Evolutionary conservation across 1,284 basidiomycete genomes (phyloP).

Genomic region (Melampsora occidentalis): DNA sequence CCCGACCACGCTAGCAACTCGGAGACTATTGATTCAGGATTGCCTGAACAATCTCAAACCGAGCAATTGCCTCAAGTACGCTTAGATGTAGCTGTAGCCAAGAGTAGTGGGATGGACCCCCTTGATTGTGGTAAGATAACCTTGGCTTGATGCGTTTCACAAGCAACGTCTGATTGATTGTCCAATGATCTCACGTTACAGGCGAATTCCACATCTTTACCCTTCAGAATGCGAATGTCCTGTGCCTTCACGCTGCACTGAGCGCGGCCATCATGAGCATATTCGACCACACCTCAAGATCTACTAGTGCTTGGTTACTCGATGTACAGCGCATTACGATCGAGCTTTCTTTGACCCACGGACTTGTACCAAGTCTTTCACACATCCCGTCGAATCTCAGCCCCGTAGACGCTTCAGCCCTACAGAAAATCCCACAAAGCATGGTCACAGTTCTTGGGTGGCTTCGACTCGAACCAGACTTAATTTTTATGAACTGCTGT

Average conservation of each 20-base stretch:
- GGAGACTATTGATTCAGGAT: too few relatives aligned
- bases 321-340: too few relatives aligned
- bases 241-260: constrained; percentile 18
- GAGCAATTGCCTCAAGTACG: too few relatives aligned
- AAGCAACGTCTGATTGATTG: too few relatives aligned
- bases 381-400: neutral
- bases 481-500: constrained; percentile 17
- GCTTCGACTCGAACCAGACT: constrained; percentile 12
- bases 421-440: constrained; percentile 1
- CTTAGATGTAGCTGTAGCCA: too few relatives aligned
- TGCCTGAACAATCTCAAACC: too few relatives aligned
- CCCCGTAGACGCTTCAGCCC: neutral
- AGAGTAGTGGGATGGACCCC: too few relatives aligned
- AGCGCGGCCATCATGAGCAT: constrained; percentile 21
- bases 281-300: constrained; percentile 6
- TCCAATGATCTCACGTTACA: neutral
- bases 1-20: too few relatives aligned
- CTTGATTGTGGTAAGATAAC: too few relatives aligned
- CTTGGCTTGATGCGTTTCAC: too few relatives aligned
- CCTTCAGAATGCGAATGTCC: constrained; percentile 9
- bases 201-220: constrained; percentile 19
- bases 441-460: constrained; percentile 1
- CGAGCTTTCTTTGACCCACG: neutral
- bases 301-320: constrained; percentile 29
- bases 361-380: constrained; percentile 6